Evolutionary conservation across 345 rosid species (phyloP), one percentile per base, ranked within the genome.

Genomic region (Draba incana): DNA sequence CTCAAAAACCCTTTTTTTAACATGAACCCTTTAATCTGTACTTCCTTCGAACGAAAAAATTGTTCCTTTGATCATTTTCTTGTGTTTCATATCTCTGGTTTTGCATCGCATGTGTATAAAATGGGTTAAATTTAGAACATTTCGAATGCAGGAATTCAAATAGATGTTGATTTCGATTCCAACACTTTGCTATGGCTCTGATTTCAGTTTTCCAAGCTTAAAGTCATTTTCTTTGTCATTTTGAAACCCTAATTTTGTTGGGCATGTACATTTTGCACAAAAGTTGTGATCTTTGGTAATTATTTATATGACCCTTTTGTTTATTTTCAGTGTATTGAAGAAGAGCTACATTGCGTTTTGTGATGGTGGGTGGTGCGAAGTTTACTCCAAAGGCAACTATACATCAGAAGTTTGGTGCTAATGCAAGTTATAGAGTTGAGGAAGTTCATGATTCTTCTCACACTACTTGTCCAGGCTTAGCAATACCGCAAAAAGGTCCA

Each of bases 401-500:
- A 48, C 74, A 84, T 74, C 85, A 85, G 69, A 86, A 74, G 75
- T 93, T 85, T 78, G 97, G 97, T 47, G 58, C 9, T 79, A 81
- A 78, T 35, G 98, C 96, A 9, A 67, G 52, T 38, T 93, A 86
- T 58, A 82, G 33, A 28, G 73, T 82, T 11, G 96, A 93, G 68
- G 96, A 90, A 83, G 89, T 90, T 38, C 73, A 76, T 50, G 96
- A 87, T 49, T 62, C 78, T 69, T 27, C 75, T 64, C 84, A 83
- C 50, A 88, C 66, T 81, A 86, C 77, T 75, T 93, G 96, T 70
- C 97, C 96, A 5, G 98, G 97, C 10, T 82, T 93, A 66, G 86
- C 82, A 25, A 82, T 88, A 41, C 88, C 86, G 2, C 96, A 80
- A 25, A 93, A 88, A 74, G 86, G 92, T 10, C 96, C 97, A 20